phyloP scores from a whole-genome alignment of 2,329 filamentous ascomycete species.

The Incumbomyces delicatus region DNA sequence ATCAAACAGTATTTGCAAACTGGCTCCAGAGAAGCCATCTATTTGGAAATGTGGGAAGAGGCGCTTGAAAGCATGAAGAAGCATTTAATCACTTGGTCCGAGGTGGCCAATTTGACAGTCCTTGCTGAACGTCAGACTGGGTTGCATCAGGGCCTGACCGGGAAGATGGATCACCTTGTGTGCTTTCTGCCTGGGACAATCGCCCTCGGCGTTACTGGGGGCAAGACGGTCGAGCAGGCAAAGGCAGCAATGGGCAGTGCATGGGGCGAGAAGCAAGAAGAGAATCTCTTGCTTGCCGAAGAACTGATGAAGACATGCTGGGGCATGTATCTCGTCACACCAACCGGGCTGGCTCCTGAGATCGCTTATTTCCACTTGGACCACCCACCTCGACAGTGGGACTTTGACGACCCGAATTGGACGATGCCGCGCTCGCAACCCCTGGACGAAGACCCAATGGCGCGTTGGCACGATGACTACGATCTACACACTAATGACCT shows the following conservation, averaged over 20 bases:
- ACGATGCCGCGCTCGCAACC: slow-evolving; percentile 42
- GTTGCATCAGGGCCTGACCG: slow-evolving; percentile 53
- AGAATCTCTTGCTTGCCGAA: slow-evolving; percentile 74
- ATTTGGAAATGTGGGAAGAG: slow-evolving; percentile 89
- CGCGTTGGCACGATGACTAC: slow-evolving; percentile 67
- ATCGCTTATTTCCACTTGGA: slow-evolving; percentile 83
- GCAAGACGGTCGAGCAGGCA: slow-evolving; percentile 64
- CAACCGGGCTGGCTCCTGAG: slow-evolving; percentile 85
- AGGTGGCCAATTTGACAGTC: slow-evolving; percentile 71
- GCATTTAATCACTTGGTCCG: slow-evolving; percentile 82
- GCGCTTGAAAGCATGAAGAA: slow-evolving; percentile 76
- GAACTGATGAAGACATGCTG: slow-evolving; percentile 96
- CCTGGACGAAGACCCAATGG: slow-evolving; percentile 37
- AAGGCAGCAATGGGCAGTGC: slow-evolving; percentile 34
- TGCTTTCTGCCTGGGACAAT: slow-evolving; percentile 98
- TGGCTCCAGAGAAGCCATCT: slow-evolving; percentile 71
- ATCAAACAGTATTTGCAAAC: slow-evolving; percentile 98
- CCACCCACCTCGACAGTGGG: slow-evolving; percentile 47
- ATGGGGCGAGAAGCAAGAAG: slow-evolving; percentile 73
- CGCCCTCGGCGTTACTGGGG: slow-evolving; percentile 74
- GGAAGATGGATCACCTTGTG: slow-evolving; percentile 97
- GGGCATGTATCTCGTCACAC: slow-evolving; percentile 89
- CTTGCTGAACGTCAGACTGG: slow-evolving; percentile 77
- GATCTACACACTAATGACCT: slow-evolving; percentile 49
- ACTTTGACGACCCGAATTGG: slow-evolving; percentile 30